Conservation (phyloP, 164 flowering plant genomes). For the Stephania japonica region DNA sequence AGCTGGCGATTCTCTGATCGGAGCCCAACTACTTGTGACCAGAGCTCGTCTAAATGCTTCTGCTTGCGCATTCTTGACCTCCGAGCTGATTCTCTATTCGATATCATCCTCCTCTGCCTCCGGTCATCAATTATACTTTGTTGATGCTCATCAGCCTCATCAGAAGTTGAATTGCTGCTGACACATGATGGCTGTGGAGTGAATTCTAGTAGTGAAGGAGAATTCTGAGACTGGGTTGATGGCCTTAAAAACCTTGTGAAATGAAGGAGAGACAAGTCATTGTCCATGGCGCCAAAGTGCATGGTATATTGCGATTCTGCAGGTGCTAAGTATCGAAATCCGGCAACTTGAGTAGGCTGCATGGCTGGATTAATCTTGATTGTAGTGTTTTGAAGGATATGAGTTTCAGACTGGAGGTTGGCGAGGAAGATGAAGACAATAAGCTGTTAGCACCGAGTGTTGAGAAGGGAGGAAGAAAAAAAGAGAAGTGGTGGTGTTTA, state of each 20-base stretch:
- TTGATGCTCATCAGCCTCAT: conserved; percentile 77
- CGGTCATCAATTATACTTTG: conserved; percentile 61
- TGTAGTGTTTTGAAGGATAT: conserved; percentile 8
- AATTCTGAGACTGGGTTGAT: conserved; percentile 22
- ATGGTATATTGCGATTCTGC: conserved; percentile 24
- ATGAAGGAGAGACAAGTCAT: conserved; percentile 25
- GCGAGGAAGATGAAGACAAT: conserved; percentile 2
- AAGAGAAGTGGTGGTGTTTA: conserved; percentile 22
- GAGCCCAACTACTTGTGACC: conserved; percentile 80
- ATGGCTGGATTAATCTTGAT: conserved; percentile 14
- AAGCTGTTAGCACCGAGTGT: conserved; percentile 9
- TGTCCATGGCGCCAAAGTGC: conserved; percentile 33
- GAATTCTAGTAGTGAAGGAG: conserved; percentile 40
- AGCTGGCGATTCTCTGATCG: conserved; percentile 75
- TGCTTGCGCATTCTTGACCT: conserved; percentile 93
- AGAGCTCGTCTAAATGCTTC: conserved; percentile 84
- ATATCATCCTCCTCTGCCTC: conserved; percentile 87
- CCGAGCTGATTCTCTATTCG: conserved; percentile 91
- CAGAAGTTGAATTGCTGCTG: conserved; percentile 77
- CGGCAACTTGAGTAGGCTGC: conserved; percentile 37
- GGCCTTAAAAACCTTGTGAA: conserved; percentile 28
- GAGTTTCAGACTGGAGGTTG: conserved; percentile 2
- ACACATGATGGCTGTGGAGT: conserved; percentile 32
- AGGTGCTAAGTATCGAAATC: conserved; percentile 30
- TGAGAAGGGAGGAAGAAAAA: conserved; percentile 10